phyloP scores from a whole-genome alignment of 2,329 filamentous ascomycete genomes.

The Chrysoporthe puriensis region DNA sequence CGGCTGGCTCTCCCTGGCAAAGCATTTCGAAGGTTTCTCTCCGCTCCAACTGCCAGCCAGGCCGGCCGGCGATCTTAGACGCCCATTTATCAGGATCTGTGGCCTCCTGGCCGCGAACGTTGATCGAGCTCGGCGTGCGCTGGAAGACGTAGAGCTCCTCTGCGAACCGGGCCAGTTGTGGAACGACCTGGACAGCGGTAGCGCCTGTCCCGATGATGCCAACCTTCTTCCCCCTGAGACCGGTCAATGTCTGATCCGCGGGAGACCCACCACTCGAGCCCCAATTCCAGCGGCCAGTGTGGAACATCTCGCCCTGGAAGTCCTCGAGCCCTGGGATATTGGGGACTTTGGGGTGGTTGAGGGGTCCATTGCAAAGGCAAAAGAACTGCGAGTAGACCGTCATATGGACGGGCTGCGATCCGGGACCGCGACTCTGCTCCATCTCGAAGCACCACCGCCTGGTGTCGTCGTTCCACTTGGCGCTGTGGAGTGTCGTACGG shows the following conservation, averaged over 20 bases:
- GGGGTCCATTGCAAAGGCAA: constrained; percentile 43
- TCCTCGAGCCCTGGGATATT: constrained; percentile 45
- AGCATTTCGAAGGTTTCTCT: constrained; percentile 46
- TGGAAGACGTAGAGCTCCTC: constrained; percentile 60
- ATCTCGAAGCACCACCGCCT: constrained; percentile 33
- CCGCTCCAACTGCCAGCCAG: constrained; percentile 55
- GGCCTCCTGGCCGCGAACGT: constrained; percentile 41
- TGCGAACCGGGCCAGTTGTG: constrained; percentile 49
- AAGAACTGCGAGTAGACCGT: constrained; percentile 46
- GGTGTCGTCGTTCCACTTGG: constrained; percentile 46
- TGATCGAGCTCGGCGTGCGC: constrained; percentile 53
- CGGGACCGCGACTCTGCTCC: constrained; percentile 21
- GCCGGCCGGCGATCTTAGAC: constrained; percentile 36
- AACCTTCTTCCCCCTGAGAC: constrained; percentile 51
- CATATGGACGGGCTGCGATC: constrained; percentile 33
- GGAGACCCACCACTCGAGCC: constrained; percentile 45
- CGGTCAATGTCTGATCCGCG: constrained; percentile 44
- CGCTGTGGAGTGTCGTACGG: constrained; percentile 44
- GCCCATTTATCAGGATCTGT: constrained; percentile 49
- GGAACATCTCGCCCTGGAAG: constrained; percentile 48
- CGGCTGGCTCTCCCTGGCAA: background rate
- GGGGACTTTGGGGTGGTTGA: constrained; percentile 47
- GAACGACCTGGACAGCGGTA: constrained; percentile 50
- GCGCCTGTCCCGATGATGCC: constrained; percentile 56
- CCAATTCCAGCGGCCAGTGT: constrained; percentile 53